These are phyloP conservation scores for Purshia tridentata DNA, from an alignment of 306 rosid genomes.

Conservation along the genomic window DNA sequence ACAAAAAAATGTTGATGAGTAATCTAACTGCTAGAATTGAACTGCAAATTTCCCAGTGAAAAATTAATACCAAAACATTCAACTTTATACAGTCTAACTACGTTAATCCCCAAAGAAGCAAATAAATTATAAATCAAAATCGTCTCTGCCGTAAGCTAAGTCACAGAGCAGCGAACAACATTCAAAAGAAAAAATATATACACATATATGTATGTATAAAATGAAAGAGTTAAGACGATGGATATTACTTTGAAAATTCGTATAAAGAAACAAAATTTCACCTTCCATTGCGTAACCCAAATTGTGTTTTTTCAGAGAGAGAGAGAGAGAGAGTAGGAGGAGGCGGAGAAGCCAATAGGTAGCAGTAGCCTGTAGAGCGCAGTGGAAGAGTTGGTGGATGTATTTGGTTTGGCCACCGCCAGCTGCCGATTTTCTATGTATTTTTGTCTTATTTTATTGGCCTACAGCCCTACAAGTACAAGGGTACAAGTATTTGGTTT, in stretches of 20 bases:
- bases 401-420: too few species aligned
- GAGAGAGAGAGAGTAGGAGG: background rate
- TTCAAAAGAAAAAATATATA: background rate
- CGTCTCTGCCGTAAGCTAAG: background rate
- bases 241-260: background rate
- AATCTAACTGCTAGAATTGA: constrained; percentile 8
- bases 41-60: background rate
- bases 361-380: background rate
- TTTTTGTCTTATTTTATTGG: background rate
- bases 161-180: background rate
- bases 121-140: background rate
- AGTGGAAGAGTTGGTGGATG: constrained; percentile 2
- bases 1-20: background rate
- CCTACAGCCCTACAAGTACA: too few species aligned
- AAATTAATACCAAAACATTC: background rate
- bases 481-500: too few species aligned
- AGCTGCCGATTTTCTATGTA: background rate
- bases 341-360: constrained; percentile 19
- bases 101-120: background rate
- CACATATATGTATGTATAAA: background rate
- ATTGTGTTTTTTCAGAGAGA: background rate
- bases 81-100: background rate
- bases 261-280: background rate
- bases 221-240: background rate
- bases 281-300: constrained; percentile 19